These are phyloP conservation scores for Aspergillus niger DNA, from an alignment of 2,329 filamentous ascomycete species.

Conservation along the genomic window DNA sequence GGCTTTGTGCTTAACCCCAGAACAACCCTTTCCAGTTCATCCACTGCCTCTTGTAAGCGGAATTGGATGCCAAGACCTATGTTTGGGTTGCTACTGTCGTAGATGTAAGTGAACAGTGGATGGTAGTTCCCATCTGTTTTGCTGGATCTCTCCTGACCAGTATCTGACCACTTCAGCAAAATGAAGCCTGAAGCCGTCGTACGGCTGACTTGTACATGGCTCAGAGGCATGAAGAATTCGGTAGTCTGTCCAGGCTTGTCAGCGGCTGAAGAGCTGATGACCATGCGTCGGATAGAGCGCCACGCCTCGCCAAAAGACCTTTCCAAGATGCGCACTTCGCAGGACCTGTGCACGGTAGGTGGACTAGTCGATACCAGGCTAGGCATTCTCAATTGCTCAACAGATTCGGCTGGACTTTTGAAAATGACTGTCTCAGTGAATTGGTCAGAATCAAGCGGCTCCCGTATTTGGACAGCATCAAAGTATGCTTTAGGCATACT, in stretches of 20 bases:
- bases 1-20: conserved; percentile 25
- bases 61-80: conserved; percentile 31
- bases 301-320: conserved; percentile 32
- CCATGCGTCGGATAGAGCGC: conserved; percentile 33
- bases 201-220: conserved; percentile 31
- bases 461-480: conserved; percentile 31
- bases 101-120: conserved; percentile 31
- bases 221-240: conserved; percentile 34
- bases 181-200: conserved; percentile 26
- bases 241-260: conserved; percentile 29
- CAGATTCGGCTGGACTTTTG: conserved; percentile 30
- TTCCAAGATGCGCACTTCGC: conserved; percentile 35
- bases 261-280: conserved; percentile 33
- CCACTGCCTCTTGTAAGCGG: conserved; percentile 23
- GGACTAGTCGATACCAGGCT: conserved; percentile 34
- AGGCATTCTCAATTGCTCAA: conserved; percentile 33
- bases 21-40: conserved; percentile 31
- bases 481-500: conserved; percentile 35
- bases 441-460: conserved; percentile 31
- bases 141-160: conserved; percentile 28
- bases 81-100: conserved; percentile 34
- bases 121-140: conserved; percentile 36
- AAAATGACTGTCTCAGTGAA: conserved; percentile 35
- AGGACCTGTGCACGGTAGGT: conserved; percentile 27
- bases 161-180: conserved; percentile 36